A percentile compares a stretch with the other conserved stretches of the same genome.
phyloP scores from a whole-genome alignment of 2,329 filamentous ascomycete genomes.

The Claviceps spartinae region DNA sequence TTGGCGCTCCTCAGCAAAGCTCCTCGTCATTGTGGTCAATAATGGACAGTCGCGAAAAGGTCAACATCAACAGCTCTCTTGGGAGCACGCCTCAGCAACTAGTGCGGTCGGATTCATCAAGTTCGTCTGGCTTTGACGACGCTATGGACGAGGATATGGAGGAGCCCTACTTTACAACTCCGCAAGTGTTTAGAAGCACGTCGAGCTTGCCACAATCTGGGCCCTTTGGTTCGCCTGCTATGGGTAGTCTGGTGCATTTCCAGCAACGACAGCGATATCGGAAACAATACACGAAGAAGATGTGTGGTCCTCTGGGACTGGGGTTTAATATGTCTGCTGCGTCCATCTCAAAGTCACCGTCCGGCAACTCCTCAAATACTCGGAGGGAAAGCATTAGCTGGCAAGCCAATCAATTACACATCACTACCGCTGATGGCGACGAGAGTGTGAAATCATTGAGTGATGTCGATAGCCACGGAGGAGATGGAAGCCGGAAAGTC shows the following conservation, averaged over 20 bases:
- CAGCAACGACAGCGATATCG: constrained; percentile 61
- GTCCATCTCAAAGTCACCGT: constrained; percentile 59
- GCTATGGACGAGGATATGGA: constrained; percentile 63
- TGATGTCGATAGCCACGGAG: constrained; percentile 32
- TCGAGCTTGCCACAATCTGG: constrained; percentile 32
- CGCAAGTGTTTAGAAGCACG: constrained; percentile 53
- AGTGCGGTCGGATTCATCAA: constrained; percentile 65
- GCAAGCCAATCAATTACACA: constrained; percentile 77
- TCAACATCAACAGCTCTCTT: constrained; percentile 60
- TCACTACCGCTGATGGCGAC: constrained; percentile 57
- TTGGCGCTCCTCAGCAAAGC: constrained; percentile 44
- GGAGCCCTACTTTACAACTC: constrained; percentile 71
- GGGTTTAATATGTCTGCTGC: constrained; percentile 33
- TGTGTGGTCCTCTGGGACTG: constrained; percentile 33
- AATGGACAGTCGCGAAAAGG: constrained; percentile 55
- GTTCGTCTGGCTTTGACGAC: constrained; percentile 56
- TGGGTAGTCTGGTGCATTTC: constrained; percentile 72
- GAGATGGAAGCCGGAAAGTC: constrained; percentile 56
- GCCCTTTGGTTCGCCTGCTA: constrained; percentile 56
- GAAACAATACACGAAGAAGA: constrained; percentile 48
- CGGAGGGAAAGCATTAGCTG: constrained; percentile 81
- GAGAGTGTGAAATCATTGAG: constrained; percentile 57
- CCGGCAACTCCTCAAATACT: constrained; percentile 37
- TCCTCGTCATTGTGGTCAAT: constrained; percentile 60
- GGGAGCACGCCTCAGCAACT: constrained; percentile 52